These are phyloP conservation scores for Cornus florida DNA, from an alignment of 148 eudicot genomes.

Conservation along the genomic window DNA sequence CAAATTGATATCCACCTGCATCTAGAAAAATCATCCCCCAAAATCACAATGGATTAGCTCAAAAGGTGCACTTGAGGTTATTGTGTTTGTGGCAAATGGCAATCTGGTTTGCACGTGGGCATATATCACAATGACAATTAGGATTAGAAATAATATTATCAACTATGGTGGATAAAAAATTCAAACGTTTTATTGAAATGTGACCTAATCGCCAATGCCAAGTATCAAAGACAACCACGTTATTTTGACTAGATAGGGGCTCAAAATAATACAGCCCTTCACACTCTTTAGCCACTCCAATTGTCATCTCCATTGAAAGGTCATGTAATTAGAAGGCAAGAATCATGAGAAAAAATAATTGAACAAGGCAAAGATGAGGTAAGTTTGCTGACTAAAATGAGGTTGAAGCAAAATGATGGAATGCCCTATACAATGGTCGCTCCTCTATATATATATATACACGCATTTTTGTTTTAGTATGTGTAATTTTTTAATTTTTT, in stretches of 20 bases:
- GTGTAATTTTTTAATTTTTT: no score
- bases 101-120: not conserved
- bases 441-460: no score
- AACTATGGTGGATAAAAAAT: not conserved
- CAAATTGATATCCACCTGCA: no score
- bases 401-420: not conserved
- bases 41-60: slow-evolving; percentile 3
- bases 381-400: not conserved
- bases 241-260: not conserved
- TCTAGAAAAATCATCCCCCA: not conserved
- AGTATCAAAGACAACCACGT: not conserved
- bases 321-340: not conserved
- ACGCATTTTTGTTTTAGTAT: no score
- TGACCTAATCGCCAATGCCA: not conserved
- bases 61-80: not conserved
- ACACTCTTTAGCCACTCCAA: not conserved
- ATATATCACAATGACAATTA: slow-evolving; percentile 5
- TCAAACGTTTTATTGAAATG: not conserved
- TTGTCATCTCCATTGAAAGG: not conserved
- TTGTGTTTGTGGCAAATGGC: not conserved
- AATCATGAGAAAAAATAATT: not conserved
- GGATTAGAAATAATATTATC: not conserved
- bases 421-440: not conserved
- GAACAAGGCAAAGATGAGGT: not conserved
- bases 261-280: not conserved